Conservation (phyloP, 768 basidiomycete species). For the Lyophyllum atratum region DNA sequence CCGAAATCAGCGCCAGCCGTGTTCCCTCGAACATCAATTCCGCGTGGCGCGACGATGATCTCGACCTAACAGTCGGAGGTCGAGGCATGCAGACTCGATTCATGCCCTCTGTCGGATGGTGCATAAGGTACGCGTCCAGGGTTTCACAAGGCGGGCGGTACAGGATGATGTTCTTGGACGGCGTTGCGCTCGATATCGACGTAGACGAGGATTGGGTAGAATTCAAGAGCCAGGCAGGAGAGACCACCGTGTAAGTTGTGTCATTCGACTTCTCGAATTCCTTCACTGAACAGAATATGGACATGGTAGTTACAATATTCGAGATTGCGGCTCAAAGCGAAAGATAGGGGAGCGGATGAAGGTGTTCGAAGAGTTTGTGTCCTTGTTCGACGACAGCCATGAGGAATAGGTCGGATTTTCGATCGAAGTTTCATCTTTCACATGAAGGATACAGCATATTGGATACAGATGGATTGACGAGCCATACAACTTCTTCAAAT, state of each 20-base stretch:
- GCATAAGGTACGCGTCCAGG: constrained; percentile 38
- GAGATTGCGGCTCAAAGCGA: constrained; percentile 31
- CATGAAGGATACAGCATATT: neutral
- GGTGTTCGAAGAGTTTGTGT: constrained; percentile 42
- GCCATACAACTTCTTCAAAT: neutral
- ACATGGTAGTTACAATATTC: constrained; percentile 33
- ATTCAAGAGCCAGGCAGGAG: constrained; percentile 28
- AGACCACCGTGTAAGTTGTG: constrained; percentile 27
- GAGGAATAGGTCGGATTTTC: neutral
- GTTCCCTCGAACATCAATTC: constrained; percentile 1
- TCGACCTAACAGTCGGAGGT: constrained; percentile 11
- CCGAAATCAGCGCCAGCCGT: neutral
- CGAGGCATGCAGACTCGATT: constrained; percentile 34
- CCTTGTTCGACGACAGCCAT: constrained; percentile 37
- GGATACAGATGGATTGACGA: neutral
- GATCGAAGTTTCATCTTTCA: neutral
- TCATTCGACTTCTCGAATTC: neutral
- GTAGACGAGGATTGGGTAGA: constrained; percentile 45
- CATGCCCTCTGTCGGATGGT: constrained; percentile 43
- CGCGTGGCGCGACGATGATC: constrained; percentile 18
- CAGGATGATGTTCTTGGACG: constrained; percentile 46
- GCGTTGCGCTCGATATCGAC: constrained; percentile 39
- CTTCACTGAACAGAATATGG: neutral
- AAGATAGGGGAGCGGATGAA: constrained; percentile 42
- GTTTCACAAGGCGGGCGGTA: constrained; percentile 43